Evolutionary conservation across 164 flowering plant species (phyloP).

Genomic region (Echeveria elegans): DNA sequence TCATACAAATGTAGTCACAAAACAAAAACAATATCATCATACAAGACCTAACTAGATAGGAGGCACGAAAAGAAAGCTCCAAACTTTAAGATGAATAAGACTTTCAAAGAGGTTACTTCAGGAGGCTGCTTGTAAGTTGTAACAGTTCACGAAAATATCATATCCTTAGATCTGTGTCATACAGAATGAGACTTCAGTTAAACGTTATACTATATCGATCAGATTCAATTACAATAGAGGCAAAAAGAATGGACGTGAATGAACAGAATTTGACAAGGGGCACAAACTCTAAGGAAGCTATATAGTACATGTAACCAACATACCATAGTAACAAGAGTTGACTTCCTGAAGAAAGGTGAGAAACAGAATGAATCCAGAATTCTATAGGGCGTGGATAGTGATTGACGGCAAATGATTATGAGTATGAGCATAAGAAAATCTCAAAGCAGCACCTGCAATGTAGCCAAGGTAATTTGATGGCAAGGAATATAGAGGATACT

Average conservation of each 20-base stretch:
- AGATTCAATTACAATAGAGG: too few species aligned
- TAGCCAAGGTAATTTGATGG: neutral
- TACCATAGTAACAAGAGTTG: conserved; percentile 4
- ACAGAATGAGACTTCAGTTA: neutral
- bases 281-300: too few species aligned
- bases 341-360: conserved; percentile 74
- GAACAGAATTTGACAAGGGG: neutral
- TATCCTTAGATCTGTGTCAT: conserved; percentile 76
- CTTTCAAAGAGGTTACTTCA: neutral
- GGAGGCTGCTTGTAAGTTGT: conserved; percentile 61
- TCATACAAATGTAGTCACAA: conserved; percentile 23
- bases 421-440: conserved; percentile 91
- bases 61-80: neutral
- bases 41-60: neutral
- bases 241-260: too few species aligned
- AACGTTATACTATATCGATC: too few species aligned
- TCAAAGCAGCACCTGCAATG: conserved; percentile 63
- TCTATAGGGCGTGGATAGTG: conserved; percentile 85
- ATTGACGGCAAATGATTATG: conserved; percentile 87
- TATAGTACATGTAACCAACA: neutral
- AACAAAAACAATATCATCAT: neutral
- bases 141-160: conserved; percentile 75
- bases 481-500: neutral
- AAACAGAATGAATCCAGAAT: conserved; percentile 79
- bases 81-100: neutral